These are phyloP conservation scores for Daldinia caldariorum DNA, from an alignment of 495 filamentous ascomycete genomes.

Conservation along the genomic window DNA sequence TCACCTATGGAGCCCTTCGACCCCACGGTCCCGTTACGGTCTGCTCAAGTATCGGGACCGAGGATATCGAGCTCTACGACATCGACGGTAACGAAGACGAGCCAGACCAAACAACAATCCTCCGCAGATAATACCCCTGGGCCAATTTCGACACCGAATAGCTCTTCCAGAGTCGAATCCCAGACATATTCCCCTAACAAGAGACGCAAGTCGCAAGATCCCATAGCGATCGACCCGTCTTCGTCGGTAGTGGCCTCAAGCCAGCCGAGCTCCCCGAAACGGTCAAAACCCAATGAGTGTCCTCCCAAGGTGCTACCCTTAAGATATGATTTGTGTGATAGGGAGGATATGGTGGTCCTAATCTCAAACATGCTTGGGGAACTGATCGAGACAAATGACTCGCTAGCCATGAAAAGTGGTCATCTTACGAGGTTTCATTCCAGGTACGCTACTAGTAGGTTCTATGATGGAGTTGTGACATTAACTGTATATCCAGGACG, in stretches of 20 bases:
- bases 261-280: conserved; percentile 52
- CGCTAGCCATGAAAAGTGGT: conserved; percentile 81
- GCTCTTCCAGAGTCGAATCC: conserved; percentile 46
- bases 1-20: conserved; percentile 63
- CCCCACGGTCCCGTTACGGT: conserved; percentile 48
- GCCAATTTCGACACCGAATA: conserved; percentile 52
- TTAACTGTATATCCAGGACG: conserved; percentile 64
- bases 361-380: conserved; percentile 97
- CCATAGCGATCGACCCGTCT: conserved; percentile 62
- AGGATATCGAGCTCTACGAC: conserved; percentile 42
- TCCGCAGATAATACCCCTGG: conserved; percentile 43
- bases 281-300: conserved; percentile 54
- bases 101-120: conserved; percentile 46
- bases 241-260: conserved; percentile 53
- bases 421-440: conserved; percentile 95
- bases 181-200: conserved; percentile 54
- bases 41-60: conserved; percentile 45
- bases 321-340: conserved; percentile 79
- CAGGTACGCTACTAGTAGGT: conserved; percentile 61
- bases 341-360: conserved; percentile 84
- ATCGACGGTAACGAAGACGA: conserved; percentile 38
- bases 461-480: conserved; percentile 8
- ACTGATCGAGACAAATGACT: conserved; percentile 91
- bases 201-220: conserved; percentile 59
- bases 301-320: conserved; percentile 75